A percentile compares a stretch with the other conserved stretches of the same genome.
These are phyloP conservation scores for Kwoniella heveanensis DNA, from an alignment of 768 basidiomycete genomes.

Conservation along the genomic window DNA sequence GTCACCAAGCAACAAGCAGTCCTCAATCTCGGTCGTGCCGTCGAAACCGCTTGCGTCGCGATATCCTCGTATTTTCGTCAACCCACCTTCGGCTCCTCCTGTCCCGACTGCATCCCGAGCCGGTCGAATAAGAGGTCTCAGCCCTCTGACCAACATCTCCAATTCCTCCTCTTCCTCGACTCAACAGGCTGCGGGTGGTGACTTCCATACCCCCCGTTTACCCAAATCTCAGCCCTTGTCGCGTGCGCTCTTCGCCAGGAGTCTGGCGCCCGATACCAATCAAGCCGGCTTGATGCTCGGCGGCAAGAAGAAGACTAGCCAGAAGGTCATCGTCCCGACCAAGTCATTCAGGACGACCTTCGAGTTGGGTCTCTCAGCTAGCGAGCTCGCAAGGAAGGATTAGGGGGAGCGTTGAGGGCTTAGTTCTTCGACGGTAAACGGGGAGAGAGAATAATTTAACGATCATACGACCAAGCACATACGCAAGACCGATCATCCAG, in stretches of 20 bases:
- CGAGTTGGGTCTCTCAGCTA: conserved; percentile 43
- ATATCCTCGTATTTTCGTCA: conserved; percentile 18
- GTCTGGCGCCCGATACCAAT: conserved; percentile 18
- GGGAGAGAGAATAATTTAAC: too few relatives aligned
- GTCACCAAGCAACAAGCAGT: neutral
- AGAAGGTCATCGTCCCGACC: conserved; percentile 47
- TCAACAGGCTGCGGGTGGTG: neutral
- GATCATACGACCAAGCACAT: neutral
- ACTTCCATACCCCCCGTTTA: conserved; percentile 10
- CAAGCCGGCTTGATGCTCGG: conserved; percentile 31
- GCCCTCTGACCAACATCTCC: conserved; percentile 12
- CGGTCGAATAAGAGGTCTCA: conserved; percentile 10
- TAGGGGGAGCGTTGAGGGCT: neutral
- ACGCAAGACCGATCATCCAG: too few relatives aligned
- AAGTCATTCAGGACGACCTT: conserved; percentile 48
- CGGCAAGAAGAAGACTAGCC: conserved; percentile 26
- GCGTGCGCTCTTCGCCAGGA: conserved; percentile 36
- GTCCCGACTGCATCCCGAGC: conserved; percentile 4
- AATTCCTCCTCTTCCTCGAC: neutral
- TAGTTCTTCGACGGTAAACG: neutral
- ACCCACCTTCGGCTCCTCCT: conserved; percentile 4
- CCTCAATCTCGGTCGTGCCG: conserved; percentile 3
- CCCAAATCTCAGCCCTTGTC: conserved; percentile 48
- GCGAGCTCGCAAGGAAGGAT: conserved; percentile 43
- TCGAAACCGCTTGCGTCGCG: conserved; percentile 13